Base-by-base conservation (phyloP, 2,329 filamentous ascomycete species). In the Colletotrichum cereale region DNA sequence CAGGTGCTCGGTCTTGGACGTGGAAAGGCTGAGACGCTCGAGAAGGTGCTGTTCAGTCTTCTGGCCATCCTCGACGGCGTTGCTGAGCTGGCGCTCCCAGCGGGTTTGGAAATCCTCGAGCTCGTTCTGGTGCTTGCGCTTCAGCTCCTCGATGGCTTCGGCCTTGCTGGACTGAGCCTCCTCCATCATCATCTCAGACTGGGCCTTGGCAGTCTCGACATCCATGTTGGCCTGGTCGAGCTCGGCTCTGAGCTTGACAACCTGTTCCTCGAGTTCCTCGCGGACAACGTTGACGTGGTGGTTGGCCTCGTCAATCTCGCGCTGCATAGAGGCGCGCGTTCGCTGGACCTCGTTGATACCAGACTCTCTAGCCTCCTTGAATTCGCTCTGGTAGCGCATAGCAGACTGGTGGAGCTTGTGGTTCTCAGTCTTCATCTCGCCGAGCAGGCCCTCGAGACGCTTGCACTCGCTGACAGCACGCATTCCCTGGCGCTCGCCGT, bases 271-370 rank as follows among this genome's bases (percentile, higher is more conserved):
- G 14, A 97, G 88, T 77, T 96, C 92, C 57, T 92, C 90, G 63
- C 94, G 92, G 36, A 96, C 90, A 66, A 92, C 88, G 77, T 97
- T 96, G 80, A 96, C 92, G 77, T 97, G 92, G 79, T 93, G 91
- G 78, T 95, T 96, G 62, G 95, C 93, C 48, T 90, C 86, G 70
- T 97, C 94, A 42, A 98, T 85, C 78, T 98, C 94, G 16, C 89
- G 88, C 79, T 97, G 92, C 85, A 97, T 87, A 5, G 93, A 87
- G 73, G 92, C 89, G 71, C 93, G 92, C 18, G 92, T 93, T 57
- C 94, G 92, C 79, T 96, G 91, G 55, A 97, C 91, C 79, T 98
- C 95, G 47, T 90, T 88, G 50, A 92, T 90, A 67, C 90, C 94
- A 61, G 90, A 91, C 76, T 97, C 94, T 73, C 92, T 90, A 12